Conservation (phyloP, 345 rosid genomes). For the Arabidopsis arenosa region DNA sequence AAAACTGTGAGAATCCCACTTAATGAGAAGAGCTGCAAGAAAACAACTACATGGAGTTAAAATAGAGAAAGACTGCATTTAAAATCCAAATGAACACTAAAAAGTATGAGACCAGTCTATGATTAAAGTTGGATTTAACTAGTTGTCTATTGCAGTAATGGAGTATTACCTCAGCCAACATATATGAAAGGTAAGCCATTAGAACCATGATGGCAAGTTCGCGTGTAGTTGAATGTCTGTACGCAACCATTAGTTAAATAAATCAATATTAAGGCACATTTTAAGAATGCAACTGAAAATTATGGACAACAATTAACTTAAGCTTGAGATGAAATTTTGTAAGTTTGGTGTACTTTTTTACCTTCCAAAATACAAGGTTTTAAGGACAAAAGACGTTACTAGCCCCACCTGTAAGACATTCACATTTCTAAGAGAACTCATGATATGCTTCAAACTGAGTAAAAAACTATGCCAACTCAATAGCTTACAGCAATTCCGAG, state of each 20-base stretch:
- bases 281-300: not conserved
- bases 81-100: not conserved
- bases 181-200: constrained; percentile 90
- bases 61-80: not conserved
- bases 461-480: not conserved
- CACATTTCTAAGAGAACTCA: constrained; percentile 1
- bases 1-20: constrained; percentile 95
- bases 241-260: constrained; percentile 9
- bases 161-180: constrained; percentile 78
- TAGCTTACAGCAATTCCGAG: constrained; percentile 72
- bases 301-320: not conserved
- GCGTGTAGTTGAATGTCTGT: constrained; percentile 79
- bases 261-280: not conserved
- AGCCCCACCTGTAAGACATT: constrained; percentile 69
- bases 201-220: constrained; percentile 76
- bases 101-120: not conserved
- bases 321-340: not conserved
- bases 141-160: constrained; percentile 3
- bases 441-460: constrained; percentile 22
- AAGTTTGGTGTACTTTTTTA: constrained; percentile 33
- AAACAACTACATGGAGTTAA: not conserved
- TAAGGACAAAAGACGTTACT: constrained; percentile 67
- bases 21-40: constrained; percentile 71
- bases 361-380: constrained; percentile 73
- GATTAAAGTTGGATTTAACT: not conserved